These are phyloP conservation scores for Talaromyces sp. DNA, from an alignment of 2,329 filamentous ascomycete genomes.

Conservation along the genomic window DNA sequence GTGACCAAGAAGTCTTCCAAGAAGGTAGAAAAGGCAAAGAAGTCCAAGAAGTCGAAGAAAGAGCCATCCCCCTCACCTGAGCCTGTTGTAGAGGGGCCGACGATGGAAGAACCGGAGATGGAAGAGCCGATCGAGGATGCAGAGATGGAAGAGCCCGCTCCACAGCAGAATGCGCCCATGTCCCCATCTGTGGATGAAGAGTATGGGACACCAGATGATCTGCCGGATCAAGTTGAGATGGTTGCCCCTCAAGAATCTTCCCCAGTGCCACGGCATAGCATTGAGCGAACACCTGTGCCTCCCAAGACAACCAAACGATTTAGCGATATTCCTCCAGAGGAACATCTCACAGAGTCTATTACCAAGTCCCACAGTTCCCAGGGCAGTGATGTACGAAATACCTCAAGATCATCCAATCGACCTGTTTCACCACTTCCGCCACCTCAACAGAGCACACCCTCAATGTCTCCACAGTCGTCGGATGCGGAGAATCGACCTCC, in stretches of 20 bases:
- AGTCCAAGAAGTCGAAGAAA: conserved; percentile 36
- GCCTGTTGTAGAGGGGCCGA: conserved; percentile 7
- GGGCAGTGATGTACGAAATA: conserved; percentile 12
- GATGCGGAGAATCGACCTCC: conserved; percentile 80
- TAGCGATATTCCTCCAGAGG: conserved; percentile 41
- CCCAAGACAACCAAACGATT: conserved; percentile 41
- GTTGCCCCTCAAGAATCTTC: conserved; percentile 18
- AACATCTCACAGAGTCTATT: conserved; percentile 36
- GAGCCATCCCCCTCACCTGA: conserved; percentile 17
- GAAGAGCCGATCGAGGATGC: conserved; percentile 4
- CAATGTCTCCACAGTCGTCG: conserved; percentile 72
- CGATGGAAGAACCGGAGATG: neutral
- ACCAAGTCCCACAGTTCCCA: conserved; percentile 28
- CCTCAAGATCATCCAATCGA: conserved; percentile 12
- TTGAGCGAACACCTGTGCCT: conserved; percentile 32
- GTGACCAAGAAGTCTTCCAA: conserved; percentile 29
- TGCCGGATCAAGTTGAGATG: conserved; percentile 25
- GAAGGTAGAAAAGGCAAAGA: conserved; percentile 30
- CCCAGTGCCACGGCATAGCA: conserved; percentile 15
- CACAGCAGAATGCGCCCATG: conserved; percentile 3
- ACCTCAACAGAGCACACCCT: conserved; percentile 56
- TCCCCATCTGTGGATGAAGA: conserved; percentile 19
- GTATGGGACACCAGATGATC: conserved; percentile 21
- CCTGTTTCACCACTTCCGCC: conserved; percentile 32
- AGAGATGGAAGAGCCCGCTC: neutral